These are phyloP conservation scores for Malassezia furfur DNA, from an alignment of 1,284 basidiomycete species.

Conservation along the genomic window DNA sequence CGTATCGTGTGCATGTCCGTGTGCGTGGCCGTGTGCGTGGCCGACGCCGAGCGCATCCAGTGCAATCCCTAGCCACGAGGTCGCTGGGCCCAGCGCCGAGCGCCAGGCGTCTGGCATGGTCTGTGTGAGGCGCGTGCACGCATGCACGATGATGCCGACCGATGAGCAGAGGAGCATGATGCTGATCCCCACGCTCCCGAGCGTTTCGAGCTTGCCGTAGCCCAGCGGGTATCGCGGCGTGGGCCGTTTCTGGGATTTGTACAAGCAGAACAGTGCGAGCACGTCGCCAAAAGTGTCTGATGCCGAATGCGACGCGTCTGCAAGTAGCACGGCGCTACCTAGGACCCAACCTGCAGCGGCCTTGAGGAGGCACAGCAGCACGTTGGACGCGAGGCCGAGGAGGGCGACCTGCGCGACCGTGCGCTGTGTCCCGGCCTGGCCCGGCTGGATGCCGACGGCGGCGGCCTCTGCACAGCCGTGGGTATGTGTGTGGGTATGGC, in stretches of 20 bases:
- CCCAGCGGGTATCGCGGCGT: conserved; percentile 70
- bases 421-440: not conserved
- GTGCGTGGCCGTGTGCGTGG: conserved; percentile 46
- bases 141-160: conserved; percentile 81
- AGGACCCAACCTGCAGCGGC: conserved; percentile 53
- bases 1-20: not conserved
- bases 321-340: conserved; percentile 80
- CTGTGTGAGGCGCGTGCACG: conserved; percentile 67
- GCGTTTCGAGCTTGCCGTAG: conserved; percentile 83
- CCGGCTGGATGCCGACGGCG: too few species aligned
- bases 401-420: conserved; percentile 44
- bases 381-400: conserved; percentile 69
- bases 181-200: conserved; percentile 75
- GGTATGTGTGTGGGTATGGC: not conserved
- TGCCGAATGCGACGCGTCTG: conserved; percentile 88
- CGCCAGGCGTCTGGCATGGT: conserved; percentile 51
- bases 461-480: conserved; percentile 17
- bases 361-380: conserved; percentile 71
- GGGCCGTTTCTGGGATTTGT: conserved; percentile 69
- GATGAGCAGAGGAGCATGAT: conserved; percentile 72
- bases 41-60: not conserved
- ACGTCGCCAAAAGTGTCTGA: conserved; percentile 80
- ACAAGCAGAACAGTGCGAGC: conserved; percentile 85
- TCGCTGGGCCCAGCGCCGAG: too few species aligned
- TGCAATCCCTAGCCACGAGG: not conserved